Evolutionary conservation across 768 basidiomycete genomes (phyloP).

Genomic region (Dendrothele bispora): DNA sequence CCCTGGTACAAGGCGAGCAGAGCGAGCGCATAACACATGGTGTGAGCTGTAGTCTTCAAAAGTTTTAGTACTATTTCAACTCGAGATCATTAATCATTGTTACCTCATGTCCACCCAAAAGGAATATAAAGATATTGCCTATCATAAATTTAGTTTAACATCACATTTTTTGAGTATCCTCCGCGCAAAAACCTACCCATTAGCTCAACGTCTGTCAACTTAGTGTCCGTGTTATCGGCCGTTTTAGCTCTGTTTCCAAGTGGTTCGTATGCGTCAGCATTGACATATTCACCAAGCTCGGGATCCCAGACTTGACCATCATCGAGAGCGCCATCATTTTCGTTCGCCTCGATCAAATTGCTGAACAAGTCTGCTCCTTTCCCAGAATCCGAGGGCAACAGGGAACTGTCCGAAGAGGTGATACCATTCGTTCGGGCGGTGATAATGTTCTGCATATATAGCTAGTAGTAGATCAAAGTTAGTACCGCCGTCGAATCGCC

Average conservation of each 20-base stretch:
- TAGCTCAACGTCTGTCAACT: conserved; percentile 5
- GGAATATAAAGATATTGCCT: conserved; percentile 51
- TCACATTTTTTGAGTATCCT: too few relatives aligned
- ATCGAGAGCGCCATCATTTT: too few relatives aligned
- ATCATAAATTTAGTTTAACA: too few relatives aligned
- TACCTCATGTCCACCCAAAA: conserved; percentile 64
- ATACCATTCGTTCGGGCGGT: conserved; percentile 34
- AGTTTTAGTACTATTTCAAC: not conserved
- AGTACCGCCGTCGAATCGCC: too few relatives aligned
- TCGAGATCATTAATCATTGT: conserved; percentile 1
- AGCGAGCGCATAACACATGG: conserved; percentile 38
- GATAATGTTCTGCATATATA: conserved; percentile 56
- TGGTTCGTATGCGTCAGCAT: too few relatives aligned
- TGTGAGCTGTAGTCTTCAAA: conserved; percentile 34
- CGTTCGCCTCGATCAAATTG: conserved; percentile 51
- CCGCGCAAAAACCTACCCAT: too few relatives aligned
- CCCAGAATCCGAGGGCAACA: too few relatives aligned
- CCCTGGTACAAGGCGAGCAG: conserved; percentile 39
- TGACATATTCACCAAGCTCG: too few relatives aligned
- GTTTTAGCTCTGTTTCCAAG: too few relatives aligned
- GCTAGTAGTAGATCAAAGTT: too few relatives aligned
- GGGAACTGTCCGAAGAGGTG: too few relatives aligned
- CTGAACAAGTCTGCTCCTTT: conserved; percentile 50
- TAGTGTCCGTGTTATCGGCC: conserved; percentile 23
- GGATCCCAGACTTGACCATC: too few relatives aligned